Base-by-base conservation (phyloP, 768 basidiomycete species). In the Russula lepida region DNA sequence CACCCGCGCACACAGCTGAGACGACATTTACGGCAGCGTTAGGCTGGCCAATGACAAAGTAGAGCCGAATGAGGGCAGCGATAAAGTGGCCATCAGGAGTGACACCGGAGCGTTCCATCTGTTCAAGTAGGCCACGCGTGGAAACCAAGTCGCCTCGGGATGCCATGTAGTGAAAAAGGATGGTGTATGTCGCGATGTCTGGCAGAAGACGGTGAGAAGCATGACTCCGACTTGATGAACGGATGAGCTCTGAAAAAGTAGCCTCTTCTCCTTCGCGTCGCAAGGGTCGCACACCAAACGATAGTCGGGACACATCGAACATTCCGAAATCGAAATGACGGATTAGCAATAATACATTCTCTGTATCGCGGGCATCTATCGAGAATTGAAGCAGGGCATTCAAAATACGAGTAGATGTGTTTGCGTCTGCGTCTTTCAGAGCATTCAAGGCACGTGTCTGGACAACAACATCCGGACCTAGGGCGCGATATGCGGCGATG, bases 321-420 rank as follows among this genome's bases (percentile, higher is more conserved):
- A 33, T 54, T 30, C 51, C 62, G 63, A 49, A 56, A 50, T 76
- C 68, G 76, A 86, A 84, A 51, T 78, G 68, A 13, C 78, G 75
- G 27, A 88, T 70, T 27, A 85, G 70, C 55, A 74, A 75, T 23
- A 78, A 64, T 5, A 80, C 79, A 25, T 75, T 76, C 41, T 69
- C 46, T 54, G 82, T 59, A 72, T 90, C 82, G 66, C 75, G 71
- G 32, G 74, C 69, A 68, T 85, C 84, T 43, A 92, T 69, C 48
- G 80, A 76, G 43, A 84, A 76, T 63, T 81, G 81, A 47, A 89
- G 76, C n/a, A 91, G 73, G 61, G 78, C 78, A 76, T 92, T 92
- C 69, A 91, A 69, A n/a, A 84, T 77, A 30, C 72, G 70, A n/a
- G 83, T 81, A 43, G 81, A 77, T 1, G 73, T 71, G 3, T 64